phyloP scores from a whole-genome alignment of 108 stramenopile genomes.

The Mediolabrus comicus region DNA sequence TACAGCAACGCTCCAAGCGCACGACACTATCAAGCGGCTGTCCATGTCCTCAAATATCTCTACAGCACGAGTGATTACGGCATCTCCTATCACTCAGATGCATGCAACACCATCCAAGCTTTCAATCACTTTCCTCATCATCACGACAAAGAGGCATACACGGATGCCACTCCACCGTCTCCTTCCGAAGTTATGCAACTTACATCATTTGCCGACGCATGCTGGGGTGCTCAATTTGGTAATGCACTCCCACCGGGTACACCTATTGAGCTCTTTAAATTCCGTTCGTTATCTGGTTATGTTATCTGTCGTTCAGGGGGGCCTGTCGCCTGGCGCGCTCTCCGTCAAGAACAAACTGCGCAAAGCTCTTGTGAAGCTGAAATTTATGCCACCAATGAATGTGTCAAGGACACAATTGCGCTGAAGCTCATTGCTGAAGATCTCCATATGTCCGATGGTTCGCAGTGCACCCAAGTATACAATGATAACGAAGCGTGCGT shows the following conservation, averaged over 20 bases:
- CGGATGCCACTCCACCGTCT: conserved; percentile 12
- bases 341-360: conserved; percentile 1
- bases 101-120: not conserved
- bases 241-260: not conserved
- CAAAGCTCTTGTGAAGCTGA: conserved; percentile 20
- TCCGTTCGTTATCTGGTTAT: conserved; percentile 10
- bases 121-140: conserved; percentile 18
- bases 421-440: not conserved
- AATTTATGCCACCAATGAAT: conserved; percentile 4
- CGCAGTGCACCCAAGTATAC: not conserved
- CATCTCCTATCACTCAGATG: conserved; percentile 9
- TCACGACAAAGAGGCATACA: conserved; percentile 9
- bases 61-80: conserved; percentile 16
- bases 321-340: conserved; percentile 5
- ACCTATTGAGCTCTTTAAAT: conserved; percentile 12
- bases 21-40: conserved; percentile 4
- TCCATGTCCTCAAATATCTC: conserved; percentile 14
- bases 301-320: conserved; percentile 3
- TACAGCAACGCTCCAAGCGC: not conserved
- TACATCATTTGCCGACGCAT: conserved; percentile 9
- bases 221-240: conserved; percentile 15
- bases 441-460: conserved; percentile 1
- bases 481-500: conserved; percentile 22
- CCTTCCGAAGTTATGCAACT: not conserved
- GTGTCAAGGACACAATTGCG: not conserved